Base-by-base conservation (phyloP, 2,329 filamentous ascomycete genomes). In the Fusarium dlaminii region DNA sequence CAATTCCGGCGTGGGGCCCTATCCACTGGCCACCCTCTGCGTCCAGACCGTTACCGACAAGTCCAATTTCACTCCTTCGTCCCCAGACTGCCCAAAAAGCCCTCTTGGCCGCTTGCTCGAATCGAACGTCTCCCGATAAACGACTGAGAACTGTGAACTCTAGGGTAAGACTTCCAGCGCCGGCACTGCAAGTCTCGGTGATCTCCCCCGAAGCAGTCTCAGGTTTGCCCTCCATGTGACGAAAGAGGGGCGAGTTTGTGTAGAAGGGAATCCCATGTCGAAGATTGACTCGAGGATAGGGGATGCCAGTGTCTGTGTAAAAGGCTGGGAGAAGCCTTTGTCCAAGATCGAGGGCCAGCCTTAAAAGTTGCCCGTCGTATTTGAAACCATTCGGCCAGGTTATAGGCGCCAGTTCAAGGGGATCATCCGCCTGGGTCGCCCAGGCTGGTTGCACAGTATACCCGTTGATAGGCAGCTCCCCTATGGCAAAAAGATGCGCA, bases 21-120 rank as follows among this genome's bases (percentile, higher is more conserved):
- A 96, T 92, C 96, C 96, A 99, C 75, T 93, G 88, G 1, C 96
- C 96, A 34, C 91, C 93, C 80, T 98, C 96, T 3, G 95, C 94
- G 83, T 98, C 96, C 70, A 99, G 95, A 6, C 95, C 96, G 65
- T 94, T 93, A 13, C 96, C 96, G 72, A 99, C 92, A 30, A 99
- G 87, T 8, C 94, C 94, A 77, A 98, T 94, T 45, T 91, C 89
- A 80, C 94, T 98, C 73, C 95, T 90, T 63, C 94, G 88, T 48
- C 92, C 87, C 96, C 96, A 99, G n/a, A 99, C 94, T 30, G 95
- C 93, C 95, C 96, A 98, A 79, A 99, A 99, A 2, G 96, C 96
- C 64, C 93, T 88, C 82, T 98, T 98, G 2, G 94, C 96, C 22
- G 94, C 88, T 78, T 93, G 90, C 82, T 99, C 96, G 78, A 97